A percentile compares a stretch with the other conserved stretches of the same genome.
These are phyloP conservation scores for Yamadazyma epiphylla DNA, from an alignment of 1,139 yeast species.

Conservation along the genomic window DNA sequence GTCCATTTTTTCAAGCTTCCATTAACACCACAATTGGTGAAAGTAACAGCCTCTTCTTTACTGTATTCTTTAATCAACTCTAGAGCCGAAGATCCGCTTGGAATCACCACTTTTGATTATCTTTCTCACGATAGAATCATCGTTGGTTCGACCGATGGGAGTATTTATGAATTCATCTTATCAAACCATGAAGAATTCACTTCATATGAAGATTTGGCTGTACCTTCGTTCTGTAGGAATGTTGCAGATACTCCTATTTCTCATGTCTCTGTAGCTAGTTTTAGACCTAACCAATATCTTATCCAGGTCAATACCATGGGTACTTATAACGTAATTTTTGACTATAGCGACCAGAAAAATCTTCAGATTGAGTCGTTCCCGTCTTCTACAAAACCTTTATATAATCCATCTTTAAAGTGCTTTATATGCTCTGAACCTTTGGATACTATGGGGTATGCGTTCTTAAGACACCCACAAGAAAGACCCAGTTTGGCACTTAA, in stretches of 20 bases:
- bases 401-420: constrained; percentile 23
- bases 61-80: constrained; percentile 21
- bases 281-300: constrained; percentile 23
- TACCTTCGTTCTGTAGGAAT: constrained; percentile 49
- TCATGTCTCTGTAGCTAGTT: constrained; percentile 36
- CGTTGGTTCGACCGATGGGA: constrained; percentile 67
- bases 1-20: constrained; percentile 49
- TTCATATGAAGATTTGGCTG: constrained; percentile 8
- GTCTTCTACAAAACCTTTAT: constrained; percentile 22
- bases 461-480: constrained; percentile 35
- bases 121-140: constrained; percentile 45
- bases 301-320: constrained; percentile 48
- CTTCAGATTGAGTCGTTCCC: constrained; percentile 24
- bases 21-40: constrained; percentile 15
- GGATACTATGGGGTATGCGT: constrained; percentile 28
- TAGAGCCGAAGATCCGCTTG: constrained; percentile 9
- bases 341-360: constrained; percentile 30
- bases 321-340: constrained; percentile 36
- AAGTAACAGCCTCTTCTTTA: constrained; percentile 24
- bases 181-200: constrained; percentile 10
- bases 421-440: constrained; percentile 22
- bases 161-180: constrained; percentile 59
- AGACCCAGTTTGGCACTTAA: constrained; percentile 25
- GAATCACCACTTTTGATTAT: constrained; percentile 55
- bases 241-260: constrained; percentile 51